Base-by-base conservation (phyloP, 1,284 basidiomycete species). In the Cryptococcus sp. region DNA sequence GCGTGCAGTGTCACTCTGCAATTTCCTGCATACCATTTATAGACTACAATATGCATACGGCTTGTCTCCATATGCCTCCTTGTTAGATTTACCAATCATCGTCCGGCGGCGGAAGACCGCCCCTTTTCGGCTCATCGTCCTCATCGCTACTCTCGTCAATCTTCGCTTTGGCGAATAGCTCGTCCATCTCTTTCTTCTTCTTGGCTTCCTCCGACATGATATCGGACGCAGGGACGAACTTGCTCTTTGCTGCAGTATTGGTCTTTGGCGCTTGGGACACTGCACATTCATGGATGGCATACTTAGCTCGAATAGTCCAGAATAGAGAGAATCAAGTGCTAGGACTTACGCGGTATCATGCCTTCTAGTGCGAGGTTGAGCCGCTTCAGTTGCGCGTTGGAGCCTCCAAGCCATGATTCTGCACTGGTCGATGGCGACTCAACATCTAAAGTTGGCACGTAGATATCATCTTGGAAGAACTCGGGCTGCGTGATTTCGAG, bases 381-480 rank as follows among this genome's bases (percentile, higher is more conserved):
- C 10, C 47, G 25, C 23, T 35, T 39, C 11, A 53, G 57, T 6
- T 54, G 51, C 2, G 19, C 53, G 48, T 64, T 50, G 7, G 69
- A 53, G 7, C 79, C 80, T 0, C 31, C 55, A 6, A 78, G 54
- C 78, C 80, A 82, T 8, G 71, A 68, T 6, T 55, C 48, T 0
- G 74, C 68, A 0, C 65, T 59, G 4, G 66, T 47, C 0, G 66
- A 42, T 0, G 77, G 67, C 3, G 16, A 54, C 27, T 69, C 67
- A 0, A 70, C 61, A 45, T 80, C 73, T 2, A 68, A 49, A 3
- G 81, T 82, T 1, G 73, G 70, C 0, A 75, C 61, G 49, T 75
- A 83, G 35, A 83, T 78, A 63, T 83, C 82, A 65, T 83, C 78
- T 65, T 83, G 82, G 74, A 82, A 82, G 71, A 76, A 81, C 23